Evolutionary conservation across 805 yeast species (phyloP).

Genomic region (Candida endomychidarum): DNA sequence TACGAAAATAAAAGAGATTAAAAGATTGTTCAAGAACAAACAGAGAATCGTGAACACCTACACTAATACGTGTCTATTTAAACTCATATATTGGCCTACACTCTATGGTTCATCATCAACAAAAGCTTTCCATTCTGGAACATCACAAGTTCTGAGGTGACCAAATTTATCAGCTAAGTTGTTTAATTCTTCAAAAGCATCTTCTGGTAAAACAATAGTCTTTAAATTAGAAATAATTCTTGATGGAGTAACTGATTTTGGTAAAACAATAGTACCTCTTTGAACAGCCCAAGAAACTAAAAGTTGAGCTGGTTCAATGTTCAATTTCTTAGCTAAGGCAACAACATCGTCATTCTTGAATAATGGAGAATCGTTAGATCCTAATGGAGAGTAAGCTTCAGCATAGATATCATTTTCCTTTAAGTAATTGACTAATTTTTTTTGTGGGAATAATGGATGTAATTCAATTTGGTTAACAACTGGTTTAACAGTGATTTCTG

Average conservation of each 20-base stretch:
- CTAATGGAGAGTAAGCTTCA: constrained; percentile 83
- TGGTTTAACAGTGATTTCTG: constrained; percentile 28
- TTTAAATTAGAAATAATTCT: constrained; percentile 39
- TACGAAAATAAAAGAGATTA: no score
- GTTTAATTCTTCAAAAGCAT: constrained; percentile 36
- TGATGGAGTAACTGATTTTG: constrained; percentile 37
- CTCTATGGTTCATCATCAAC: constrained; percentile 12
- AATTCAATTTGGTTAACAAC: constrained; percentile 36
- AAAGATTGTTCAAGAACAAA: no score
- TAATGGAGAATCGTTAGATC: constrained; percentile 36
- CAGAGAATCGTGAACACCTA: no score
- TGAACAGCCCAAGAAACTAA: constrained; percentile 41
- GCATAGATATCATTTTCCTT: constrained; percentile 53
- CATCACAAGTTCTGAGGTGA: constrained; percentile 30
- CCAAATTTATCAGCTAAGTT: constrained; percentile 33
- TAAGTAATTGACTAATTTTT: constrained; percentile 49
- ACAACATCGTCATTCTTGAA: constrained; percentile 30
- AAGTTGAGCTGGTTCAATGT: constrained; percentile 33
- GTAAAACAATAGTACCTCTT: constrained; percentile 39
- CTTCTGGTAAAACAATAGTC: constrained; percentile 34
- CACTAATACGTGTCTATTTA: no score
- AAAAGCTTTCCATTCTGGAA: constrained; percentile 17
- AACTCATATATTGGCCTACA: no score
- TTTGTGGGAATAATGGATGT: constrained; percentile 39
- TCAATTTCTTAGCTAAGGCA: constrained; percentile 30